Percentiles rank a stretch among this genome's conserved stretches.
These are phyloP conservation scores for Ormosia semicastrata DNA, from an alignment of 306 rosid species.

Conservation along the genomic window DNA sequence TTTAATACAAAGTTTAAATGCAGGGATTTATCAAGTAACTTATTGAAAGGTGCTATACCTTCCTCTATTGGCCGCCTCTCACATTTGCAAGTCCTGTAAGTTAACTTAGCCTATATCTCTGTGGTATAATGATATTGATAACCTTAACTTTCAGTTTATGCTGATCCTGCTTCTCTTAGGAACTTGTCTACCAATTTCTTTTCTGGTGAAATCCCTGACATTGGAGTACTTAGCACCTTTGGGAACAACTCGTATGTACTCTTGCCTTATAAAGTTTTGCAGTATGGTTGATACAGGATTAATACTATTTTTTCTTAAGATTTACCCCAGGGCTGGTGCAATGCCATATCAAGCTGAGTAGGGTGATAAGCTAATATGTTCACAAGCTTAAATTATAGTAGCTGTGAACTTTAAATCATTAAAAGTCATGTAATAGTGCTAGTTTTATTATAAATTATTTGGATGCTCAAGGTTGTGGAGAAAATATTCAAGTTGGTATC, in stretches of 20 bases:
- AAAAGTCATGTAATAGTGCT: neutral
- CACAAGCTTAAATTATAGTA: neutral
- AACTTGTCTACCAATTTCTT: constrained; percentile 91
- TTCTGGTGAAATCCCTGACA: constrained; percentile 90
- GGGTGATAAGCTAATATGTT: neutral
- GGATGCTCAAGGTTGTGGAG: neutral
- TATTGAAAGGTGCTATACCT: constrained; percentile 89
- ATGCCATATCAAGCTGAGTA: neutral
- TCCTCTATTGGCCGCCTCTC: constrained; percentile 85
- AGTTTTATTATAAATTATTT: neutral
- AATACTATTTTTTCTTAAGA: neutral
- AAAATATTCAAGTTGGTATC: neutral
- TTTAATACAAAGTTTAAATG: constrained; percentile 20
- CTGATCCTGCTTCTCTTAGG: constrained; percentile 50
- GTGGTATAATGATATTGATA: neutral
- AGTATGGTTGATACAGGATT: neutral
- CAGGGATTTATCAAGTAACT: constrained; percentile 90
- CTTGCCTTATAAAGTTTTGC: neutral
- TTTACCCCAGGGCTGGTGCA: neutral
- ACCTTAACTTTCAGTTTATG: neutral
- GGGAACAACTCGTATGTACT: constrained; percentile 69
- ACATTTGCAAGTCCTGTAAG: constrained; percentile 70
- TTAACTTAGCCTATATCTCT: constrained; percentile 13
- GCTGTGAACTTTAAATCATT: neutral
- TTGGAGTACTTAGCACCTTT: constrained; percentile 88